Evolutionary conservation across 176 grass and related monocot species (phyloP), one percentile per base, ranked within the genome.

Genomic region (Bonia amplexicaulis): DNA sequence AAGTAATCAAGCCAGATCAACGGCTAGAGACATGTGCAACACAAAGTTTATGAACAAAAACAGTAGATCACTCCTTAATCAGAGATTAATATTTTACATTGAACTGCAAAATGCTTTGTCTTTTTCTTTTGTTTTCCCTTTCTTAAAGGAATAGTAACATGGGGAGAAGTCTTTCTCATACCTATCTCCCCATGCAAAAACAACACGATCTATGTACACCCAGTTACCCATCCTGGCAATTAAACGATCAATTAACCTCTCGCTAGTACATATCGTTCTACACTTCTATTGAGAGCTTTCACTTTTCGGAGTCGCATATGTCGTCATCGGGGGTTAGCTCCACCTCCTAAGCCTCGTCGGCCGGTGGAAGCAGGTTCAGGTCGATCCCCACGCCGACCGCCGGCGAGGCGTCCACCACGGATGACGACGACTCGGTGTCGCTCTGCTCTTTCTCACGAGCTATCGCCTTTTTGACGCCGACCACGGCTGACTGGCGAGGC

Each of bases 381-480:
- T 97, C 92, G 27, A 97, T 62, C 54, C 84, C 86, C 35, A 97
- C 79, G 74, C 53, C 61, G 62, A 87, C 37, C 16, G 88, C 85
- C 80, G 86, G 90, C 14, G 66, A 73, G 39, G 88, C 74, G 80
- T 95, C 93, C 79, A 93, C 90, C 79, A 95, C 88, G 67, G 90
- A 92, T 47, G 86, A 93, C 77, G 88, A 92, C 51, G 94, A 94
- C 25, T 89, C 94, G 3, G 94, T 91, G 87, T 97, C 94, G 62
- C 94, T 97, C 65, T 94, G 90, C 51, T 88, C 92, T 29, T 94
- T 82, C 27, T 80, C 84, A n/a, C 73, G 60, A 66, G 78, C 78
- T 19, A 42, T 33, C 16, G 40, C 41, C 54, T 78, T 66, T 33
- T 55, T 64, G 78, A 9, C 67, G 66, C 6, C 40, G 47, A 13